Base-by-base conservation (phyloP, 2,329 filamentous ascomycete species). In the Aspergillus pseudonomiae region DNA sequence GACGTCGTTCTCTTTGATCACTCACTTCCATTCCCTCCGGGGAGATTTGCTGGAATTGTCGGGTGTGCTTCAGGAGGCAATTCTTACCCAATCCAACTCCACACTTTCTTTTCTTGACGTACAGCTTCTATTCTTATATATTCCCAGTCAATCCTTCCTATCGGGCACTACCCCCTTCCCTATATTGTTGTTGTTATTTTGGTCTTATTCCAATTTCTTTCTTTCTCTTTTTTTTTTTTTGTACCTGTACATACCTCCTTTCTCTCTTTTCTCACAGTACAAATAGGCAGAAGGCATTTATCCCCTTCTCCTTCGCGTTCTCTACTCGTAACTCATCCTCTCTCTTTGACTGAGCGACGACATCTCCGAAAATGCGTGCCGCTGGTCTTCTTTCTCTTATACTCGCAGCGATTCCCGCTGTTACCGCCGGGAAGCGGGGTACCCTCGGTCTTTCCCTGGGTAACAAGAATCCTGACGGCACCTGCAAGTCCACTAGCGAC, bases 371-470 rank as follows among this genome's bases (percentile, higher is more conserved):
- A 34, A 85, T 85, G 83, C 81, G 80, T 78, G 71, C 78, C 70
- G 71, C 78, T 53, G 73, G 73, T 58, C 64, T 82, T 59, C 56
- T 84, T 67, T 72, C 78, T 21, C 63, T 79, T 46, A 70, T 79
- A 61, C 68, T 83, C 68, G 79, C 78, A 54, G 74, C 78, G 57
- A 77, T 81, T 54, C 83, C 85, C 28, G 77, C 82, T 54, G 74
- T 83, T 48, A 82, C 84, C 48, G 79, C 84, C 48, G 79, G 82
- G 36, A 83, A 83, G 43, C 78, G 78, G 41, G 88, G 88, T 57
- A 82, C 76, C 34, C 79, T 91, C 64, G 89, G 89, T 58, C 90
- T 90, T 72, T 84, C 89, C 16, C 81, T 92, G 14, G 89, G 89
- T 64, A 86, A 88, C 70, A 88, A 90, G 75, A 85, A 85, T 67